Base-by-base conservation (phyloP, 2,329 filamentous ascomycete genomes). In the Aspergillus neoniger region DNA sequence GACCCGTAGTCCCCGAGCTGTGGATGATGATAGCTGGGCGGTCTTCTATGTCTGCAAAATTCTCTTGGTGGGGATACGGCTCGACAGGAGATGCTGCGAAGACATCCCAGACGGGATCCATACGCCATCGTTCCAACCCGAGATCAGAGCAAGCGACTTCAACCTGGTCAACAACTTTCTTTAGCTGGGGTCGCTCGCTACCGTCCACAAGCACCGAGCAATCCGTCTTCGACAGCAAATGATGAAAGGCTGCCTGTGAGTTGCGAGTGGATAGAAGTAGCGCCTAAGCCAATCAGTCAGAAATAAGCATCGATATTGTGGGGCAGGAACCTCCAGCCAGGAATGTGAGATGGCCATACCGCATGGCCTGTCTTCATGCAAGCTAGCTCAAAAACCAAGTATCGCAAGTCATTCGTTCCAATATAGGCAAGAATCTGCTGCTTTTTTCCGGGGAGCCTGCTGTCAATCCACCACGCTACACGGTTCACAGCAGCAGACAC, bases 351-450 rank as follows among this genome's bases (percentile, higher is more conserved):
- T 5, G 43, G n/a, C 2, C 23, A 15, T 36, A 55, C 49, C 19
- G 44, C 58, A 39, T 71, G 62, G 5, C 70, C 68, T 17, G 64
- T 66, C 47, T 73, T 72, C 17, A 68, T 66, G 12, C 63, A 69
- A 4, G 68, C 69, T 2, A 72, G 49, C 30, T 65, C 21, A n/a
- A 72, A 67, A 0, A 67, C 30, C 19, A 50, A 30, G 19, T 72
- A 72, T 9, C 69, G 66, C 10, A 68, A 44, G 62, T 72, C 69
- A 41, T 71, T 69, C 1, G 43, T 58, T 4, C 63, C 69, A 39
- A 71, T 63, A 28, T 72, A 72, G 4, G 68, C 66, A 56, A 73
- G 52, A 4, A 50, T 47, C 36, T 58, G 43, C 6, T 9, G 17
- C 12, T 23, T 23, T 19, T 23, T 32, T 15, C 1, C 23, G 5